These are phyloP conservation scores for Arachis hypogaea DNA, from an alignment of 306 rosid genomes.

Conservation along the genomic window DNA sequence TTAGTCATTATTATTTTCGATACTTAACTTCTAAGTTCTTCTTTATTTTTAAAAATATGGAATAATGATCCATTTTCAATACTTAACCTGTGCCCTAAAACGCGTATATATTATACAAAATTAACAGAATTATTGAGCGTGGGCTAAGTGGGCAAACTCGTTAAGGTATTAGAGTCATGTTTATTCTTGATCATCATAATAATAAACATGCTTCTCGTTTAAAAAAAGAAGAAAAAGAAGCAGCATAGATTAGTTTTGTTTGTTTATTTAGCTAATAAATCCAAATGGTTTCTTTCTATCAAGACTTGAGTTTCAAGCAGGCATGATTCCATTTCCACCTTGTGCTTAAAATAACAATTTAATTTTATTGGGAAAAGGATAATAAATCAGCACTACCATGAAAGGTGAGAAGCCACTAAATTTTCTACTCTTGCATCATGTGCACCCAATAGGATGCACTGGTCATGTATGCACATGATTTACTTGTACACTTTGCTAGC, in stretches of 20 bases:
- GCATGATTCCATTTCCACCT: constrained; percentile 40
- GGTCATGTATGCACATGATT: constrained; percentile 35
- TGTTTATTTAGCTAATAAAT: neutral
- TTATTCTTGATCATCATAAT: neutral
- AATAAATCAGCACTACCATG: constrained; percentile 15
- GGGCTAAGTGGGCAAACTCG: no score
- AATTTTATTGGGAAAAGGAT: constrained; percentile 20
- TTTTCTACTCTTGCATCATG: constrained; percentile 34
- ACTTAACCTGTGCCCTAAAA: no score
- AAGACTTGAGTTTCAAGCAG: constrained; percentile 7
- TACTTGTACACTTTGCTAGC: neutral
- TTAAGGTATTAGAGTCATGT: neutral
- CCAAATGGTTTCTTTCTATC: neutral
- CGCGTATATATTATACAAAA: no score
- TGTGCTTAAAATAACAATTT: constrained; percentile 35
- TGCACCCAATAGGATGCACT: constrained; percentile 35
- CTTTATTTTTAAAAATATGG: no score
- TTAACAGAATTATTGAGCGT: no score
- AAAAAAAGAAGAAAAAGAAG: no score
- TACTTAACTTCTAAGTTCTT: no score
- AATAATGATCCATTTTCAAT: no score
- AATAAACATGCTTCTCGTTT: neutral
- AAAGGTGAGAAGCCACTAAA: constrained; percentile 25
- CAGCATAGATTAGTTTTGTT: neutral
- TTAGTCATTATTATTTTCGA: no score